A percentile compares a stretch with the other conserved stretches of the same genome.
These are phyloP conservation scores for Saposhnikovia divaricata DNA, from an alignment of 129 eudicot species.

Conservation along the genomic window DNA sequence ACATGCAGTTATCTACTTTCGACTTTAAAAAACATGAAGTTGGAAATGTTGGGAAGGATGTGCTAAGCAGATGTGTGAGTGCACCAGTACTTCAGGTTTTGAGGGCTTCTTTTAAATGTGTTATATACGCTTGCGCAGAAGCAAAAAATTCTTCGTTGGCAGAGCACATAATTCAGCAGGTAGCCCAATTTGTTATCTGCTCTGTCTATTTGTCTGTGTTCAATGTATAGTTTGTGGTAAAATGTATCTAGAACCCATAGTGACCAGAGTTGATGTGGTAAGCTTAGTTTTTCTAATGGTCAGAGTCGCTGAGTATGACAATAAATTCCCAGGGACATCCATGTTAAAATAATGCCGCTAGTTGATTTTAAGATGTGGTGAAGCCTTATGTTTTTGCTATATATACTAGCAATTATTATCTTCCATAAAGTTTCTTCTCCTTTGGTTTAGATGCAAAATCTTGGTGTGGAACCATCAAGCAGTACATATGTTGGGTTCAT, in stretches of 20 bases:
- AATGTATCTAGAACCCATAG: not conserved
- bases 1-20: not conserved
- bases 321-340: not conserved
- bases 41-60: slow-evolving; percentile 11
- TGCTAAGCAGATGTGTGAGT: slow-evolving; percentile 16
- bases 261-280: not conserved
- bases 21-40: slow-evolving; percentile 15
- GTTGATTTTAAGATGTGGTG: not conserved
- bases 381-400: not conserved
- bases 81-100: slow-evolving; percentile 30
- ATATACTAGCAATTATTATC: not conserved
- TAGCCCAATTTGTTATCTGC: slow-evolving; percentile 17
- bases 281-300: not conserved
- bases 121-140: slow-evolving; percentile 61
- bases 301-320: not conserved
- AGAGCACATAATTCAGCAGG: slow-evolving; percentile 67
- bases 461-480: slow-evolving; percentile 73
- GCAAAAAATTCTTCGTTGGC: slow-evolving; percentile 42
- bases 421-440: slow-evolving; percentile 5
- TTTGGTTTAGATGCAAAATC: slow-evolving; percentile 68
- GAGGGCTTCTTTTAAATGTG: slow-evolving; percentile 57
- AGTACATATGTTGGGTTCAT: slow-evolving; percentile 55
- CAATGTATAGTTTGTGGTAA: not conserved
- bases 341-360: not conserved
- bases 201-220: not conserved